These are phyloP conservation scores for Ustilago trichophora DNA, from an alignment of 1,284 basidiomycete genomes.

Conservation along the genomic window DNA sequence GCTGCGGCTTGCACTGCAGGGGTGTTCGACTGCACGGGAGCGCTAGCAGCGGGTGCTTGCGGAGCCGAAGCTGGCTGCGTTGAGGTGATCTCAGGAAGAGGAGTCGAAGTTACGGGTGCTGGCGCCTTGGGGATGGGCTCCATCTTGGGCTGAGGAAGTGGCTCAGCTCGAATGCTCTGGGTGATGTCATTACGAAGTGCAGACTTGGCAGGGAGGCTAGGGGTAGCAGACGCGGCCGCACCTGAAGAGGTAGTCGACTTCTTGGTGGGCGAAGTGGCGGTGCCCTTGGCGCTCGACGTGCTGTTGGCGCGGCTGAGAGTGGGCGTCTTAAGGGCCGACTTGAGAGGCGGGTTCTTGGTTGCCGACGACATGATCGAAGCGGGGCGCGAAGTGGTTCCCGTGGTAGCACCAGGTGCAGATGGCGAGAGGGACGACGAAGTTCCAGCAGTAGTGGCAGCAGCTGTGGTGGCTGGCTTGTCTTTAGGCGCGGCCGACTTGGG, in stretches of 20 bases:
- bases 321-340: slow-evolving; percentile 57
- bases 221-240: not conserved
- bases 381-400: slow-evolving; percentile 22
- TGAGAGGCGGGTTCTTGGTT: slow-evolving; percentile 51
- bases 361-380: slow-evolving; percentile 44
- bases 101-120: slow-evolving; percentile 34
- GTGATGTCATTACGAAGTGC: slow-evolving; percentile 41
- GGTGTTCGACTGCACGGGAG: not conserved
- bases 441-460: slow-evolving; percentile 2
- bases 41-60: not conserved
- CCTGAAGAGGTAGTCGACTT: slow-evolving; percentile 12
- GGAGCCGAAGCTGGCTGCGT: slow-evolving; percentile 4
- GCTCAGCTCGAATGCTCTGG: slow-evolving; percentile 33
- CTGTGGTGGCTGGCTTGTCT: slow-evolving; percentile 10
- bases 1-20: not conserved
- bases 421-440: slow-evolving; percentile 5
- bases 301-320: slow-evolving; percentile 40
- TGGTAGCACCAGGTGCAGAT: slow-evolving; percentile 1
- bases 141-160: slow-evolving; percentile 40
- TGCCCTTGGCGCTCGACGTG: slow-evolving; percentile 20
- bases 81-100: slow-evolving; percentile 23
- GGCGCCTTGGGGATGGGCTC: slow-evolving; percentile 50
- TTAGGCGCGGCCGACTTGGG: slow-evolving; percentile 35
- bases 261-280: slow-evolving; percentile 25
- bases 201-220: slow-evolving; percentile 21